Percentiles rank a stretch among this genome's conserved stretches.
Evolutionary conservation across 164 flowering plant genomes (phyloP).

Genomic region (Berberis thunbergii): DNA sequence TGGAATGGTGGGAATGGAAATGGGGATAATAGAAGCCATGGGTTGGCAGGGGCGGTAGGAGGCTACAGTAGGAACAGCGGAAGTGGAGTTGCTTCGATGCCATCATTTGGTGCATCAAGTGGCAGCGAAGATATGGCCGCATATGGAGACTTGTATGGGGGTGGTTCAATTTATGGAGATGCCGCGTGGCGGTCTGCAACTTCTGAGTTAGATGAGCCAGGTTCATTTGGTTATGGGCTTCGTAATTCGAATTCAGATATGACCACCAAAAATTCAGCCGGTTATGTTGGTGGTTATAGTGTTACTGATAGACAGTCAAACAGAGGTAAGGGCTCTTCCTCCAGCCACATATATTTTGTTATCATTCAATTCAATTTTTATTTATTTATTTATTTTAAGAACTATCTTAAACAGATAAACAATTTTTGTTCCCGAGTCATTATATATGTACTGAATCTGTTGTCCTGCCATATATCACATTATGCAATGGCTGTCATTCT

Average conservation of each 20-base stretch:
- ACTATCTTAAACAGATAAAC: too few species aligned
- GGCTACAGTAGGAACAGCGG: constrained; percentile 54
- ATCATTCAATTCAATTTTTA: too few species aligned
- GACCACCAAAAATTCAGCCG: constrained; percentile 37
- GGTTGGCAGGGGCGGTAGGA: constrained; percentile 29
- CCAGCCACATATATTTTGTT: too few species aligned
- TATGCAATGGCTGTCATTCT: too few species aligned
- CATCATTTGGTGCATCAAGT: constrained; percentile 43
- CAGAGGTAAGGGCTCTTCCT: background rate
- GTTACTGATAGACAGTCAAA: constrained; percentile 14
- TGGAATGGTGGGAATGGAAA: constrained; percentile 30
- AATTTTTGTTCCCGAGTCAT: too few species aligned
- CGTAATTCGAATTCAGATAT: constrained; percentile 39
- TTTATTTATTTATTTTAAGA: too few species aligned
- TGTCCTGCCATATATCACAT: too few species aligned
- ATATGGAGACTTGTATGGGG: constrained; percentile 42
- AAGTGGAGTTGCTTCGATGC: constrained; percentile 21
- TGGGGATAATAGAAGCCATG: constrained; percentile 34
- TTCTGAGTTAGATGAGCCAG: constrained; percentile 23
- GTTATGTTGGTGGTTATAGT: constrained; percentile 40
- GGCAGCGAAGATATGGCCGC: constrained; percentile 36
- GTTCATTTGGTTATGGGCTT: constrained; percentile 46
- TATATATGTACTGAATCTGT: too few species aligned
- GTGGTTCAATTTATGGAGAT: constrained; percentile 49
- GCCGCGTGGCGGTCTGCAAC: constrained; percentile 58